phyloP scores from a whole-genome alignment of 768 basidiomycete genomes.

The Naganishia antarctica region DNA sequence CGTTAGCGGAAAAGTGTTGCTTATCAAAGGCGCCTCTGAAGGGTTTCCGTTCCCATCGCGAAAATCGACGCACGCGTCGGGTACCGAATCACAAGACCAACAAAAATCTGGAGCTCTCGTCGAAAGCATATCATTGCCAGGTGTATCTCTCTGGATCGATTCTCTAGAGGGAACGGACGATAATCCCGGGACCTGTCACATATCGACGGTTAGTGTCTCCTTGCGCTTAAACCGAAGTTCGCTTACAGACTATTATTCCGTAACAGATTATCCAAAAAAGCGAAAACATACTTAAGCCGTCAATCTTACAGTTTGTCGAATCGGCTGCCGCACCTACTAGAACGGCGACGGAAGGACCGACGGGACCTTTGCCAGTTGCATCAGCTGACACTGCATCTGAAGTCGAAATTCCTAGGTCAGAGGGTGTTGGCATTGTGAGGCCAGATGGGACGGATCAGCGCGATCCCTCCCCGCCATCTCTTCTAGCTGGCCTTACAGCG shows the following conservation, averaged over 20 bases:
- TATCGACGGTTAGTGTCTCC: background rate
- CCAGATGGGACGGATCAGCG: too few relatives aligned
- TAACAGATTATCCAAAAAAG: slow-evolving; percentile 64
- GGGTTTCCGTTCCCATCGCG: slow-evolving; percentile 14
- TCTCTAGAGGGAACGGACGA: background rate
- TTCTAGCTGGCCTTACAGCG: slow-evolving; percentile 8
- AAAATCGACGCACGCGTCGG: slow-evolving; percentile 24
- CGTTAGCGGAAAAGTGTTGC: slow-evolving; percentile 73
- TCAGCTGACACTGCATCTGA: too few relatives aligned
- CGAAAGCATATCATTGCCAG: slow-evolving; percentile 59
- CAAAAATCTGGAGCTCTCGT: slow-evolving; percentile 56
- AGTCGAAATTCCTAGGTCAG: too few relatives aligned
- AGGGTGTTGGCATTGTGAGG: too few relatives aligned
- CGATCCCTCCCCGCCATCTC: background rate
- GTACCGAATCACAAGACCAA: slow-evolving; percentile 56
- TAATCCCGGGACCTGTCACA: background rate
- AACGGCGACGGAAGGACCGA: slow-evolving; percentile 25
- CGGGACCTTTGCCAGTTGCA: too few relatives aligned
- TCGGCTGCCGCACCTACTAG: slow-evolving; percentile 34
- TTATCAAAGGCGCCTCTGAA: slow-evolving; percentile 55
- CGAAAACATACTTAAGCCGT: slow-evolving; percentile 74
- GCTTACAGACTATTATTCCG: background rate
- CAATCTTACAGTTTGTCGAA: slow-evolving; percentile 76
- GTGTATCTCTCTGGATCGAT: slow-evolving; percentile 49
- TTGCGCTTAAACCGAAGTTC: background rate